Percentiles rank a stretch among this genome's conserved stretches.
phyloP scores from a whole-genome alignment of 345 rosid genomes.

The Brassica cretica region DNA sequence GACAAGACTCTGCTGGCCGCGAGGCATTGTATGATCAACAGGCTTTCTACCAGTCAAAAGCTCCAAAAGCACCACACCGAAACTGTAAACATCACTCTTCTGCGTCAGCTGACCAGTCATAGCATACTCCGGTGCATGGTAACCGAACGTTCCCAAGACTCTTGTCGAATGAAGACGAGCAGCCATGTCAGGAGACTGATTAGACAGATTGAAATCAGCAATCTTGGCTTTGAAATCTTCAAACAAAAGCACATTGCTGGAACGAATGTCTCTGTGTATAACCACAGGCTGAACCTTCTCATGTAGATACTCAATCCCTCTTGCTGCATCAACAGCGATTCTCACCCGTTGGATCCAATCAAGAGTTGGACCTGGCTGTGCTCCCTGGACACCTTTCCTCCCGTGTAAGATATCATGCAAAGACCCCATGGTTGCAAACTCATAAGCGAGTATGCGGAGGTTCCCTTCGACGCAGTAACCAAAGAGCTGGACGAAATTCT shows the following conservation, averaged over 20 bases:
- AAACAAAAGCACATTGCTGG: constrained; percentile 95
- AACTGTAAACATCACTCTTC: constrained; percentile 97
- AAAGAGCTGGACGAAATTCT: constrained; percentile 71
- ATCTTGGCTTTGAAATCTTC: constrained; percentile 95
- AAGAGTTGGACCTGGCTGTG: constrained; percentile 97
- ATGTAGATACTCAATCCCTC: constrained; percentile 92
- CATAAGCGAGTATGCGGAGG: constrained; percentile 83
- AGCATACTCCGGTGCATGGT: constrained; percentile 99
- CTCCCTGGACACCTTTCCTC: constrained; percentile 98
- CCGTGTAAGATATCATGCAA: constrained; percentile 94
- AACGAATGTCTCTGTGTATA: constrained; percentile 92
- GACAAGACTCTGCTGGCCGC: constrained; percentile 97
- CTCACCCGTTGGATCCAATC: constrained; percentile 95
- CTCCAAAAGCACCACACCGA: constrained; percentile 95
- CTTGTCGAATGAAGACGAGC: constrained; percentile 99
- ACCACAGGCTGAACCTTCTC: constrained; percentile 84
- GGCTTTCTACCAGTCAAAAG: constrained; percentile 97
- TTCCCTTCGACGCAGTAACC: constrained; percentile 94
- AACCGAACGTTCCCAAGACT: constrained; percentile 97
- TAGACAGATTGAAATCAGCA: constrained; percentile 93
- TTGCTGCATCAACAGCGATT: constrained; percentile 96
- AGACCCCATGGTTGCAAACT: constrained; percentile 98
- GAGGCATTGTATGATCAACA: constrained; percentile 98
- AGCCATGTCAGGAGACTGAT: constrained; percentile 99
- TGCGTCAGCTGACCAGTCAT: constrained; percentile 99